Evolutionary conservation across 2,329 filamentous ascomycete species (phyloP), one percentile per base, ranked within the genome.

Genomic region (Passalora sequoiae): DNA sequence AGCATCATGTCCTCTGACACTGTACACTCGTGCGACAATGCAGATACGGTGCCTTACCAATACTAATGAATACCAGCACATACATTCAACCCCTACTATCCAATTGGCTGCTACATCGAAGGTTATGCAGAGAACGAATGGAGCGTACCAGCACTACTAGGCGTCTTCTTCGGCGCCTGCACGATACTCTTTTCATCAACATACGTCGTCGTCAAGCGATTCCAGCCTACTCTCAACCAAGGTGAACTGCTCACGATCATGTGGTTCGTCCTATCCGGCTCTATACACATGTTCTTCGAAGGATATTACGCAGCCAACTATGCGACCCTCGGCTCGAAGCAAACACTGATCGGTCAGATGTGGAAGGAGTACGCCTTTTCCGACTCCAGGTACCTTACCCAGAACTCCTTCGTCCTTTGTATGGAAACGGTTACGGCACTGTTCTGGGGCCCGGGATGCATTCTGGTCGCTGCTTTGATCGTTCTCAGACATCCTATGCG

Each of bases 361-460:
- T 95, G 89, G 89, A 95, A 95, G 62, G 89, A 95, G 66, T 95
- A 95, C 63, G 76, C 86, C 3, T 74, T 89, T 24, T 89, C 86
- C 2, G 89, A 95, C 68, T 94, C 88, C 42, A 77, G 89, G 31
- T 95, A 95, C 60, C 70, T 95, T 55, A 89, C 83, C 2, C 80
- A 81, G 13, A 85, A 92, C 60, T 76, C 83, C 1, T 89, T 94
- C 58, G 88, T 92, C 55, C 71, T 94, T n/a, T 89, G 85, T 63
- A 83, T 94, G 65, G 89, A 95, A 72, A 80, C 76, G 13, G 79
- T 94, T 50, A 94, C 89, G 1, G 81, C 81, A 30, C 84, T 89
- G 68, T 67, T 70, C 55, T 83, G 79, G 80, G 80, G 80, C 4
- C 79, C 80, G 2, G 66, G 80, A 6, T 81, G 76, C 49, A 75